These are phyloP conservation scores for Boletus patriciae DNA, from an alignment of 768 basidiomycete species.

Conservation along the genomic window DNA sequence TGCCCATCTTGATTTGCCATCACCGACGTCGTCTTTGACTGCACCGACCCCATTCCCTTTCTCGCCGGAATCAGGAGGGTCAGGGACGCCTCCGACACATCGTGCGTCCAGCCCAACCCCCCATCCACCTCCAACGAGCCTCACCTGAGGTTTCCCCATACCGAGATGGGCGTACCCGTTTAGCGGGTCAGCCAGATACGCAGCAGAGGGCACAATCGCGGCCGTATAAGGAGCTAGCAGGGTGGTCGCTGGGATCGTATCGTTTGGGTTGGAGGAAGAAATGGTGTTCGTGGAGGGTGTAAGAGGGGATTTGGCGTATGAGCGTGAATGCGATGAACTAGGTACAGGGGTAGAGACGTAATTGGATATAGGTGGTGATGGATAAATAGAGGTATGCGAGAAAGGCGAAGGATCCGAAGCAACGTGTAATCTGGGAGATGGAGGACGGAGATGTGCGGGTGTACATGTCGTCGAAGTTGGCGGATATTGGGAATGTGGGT, in stretches of 20 bases:
- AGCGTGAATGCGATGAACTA: conserved; percentile 20
- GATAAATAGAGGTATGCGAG: conserved; percentile 20
- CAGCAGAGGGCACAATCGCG: conserved; percentile 60
- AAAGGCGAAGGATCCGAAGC: conserved; percentile 23
- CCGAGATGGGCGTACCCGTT: conserved; percentile 86
- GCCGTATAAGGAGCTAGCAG: conserved; percentile 66
- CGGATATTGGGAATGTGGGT: conserved; percentile 6
- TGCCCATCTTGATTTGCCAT: conserved; percentile 50
- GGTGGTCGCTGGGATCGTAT: conserved; percentile 50
- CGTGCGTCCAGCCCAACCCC: conserved; percentile 79
- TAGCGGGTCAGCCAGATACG: conserved; percentile 75
- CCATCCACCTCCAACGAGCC: conserved; percentile 73
- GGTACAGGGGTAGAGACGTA: conserved; percentile 20
- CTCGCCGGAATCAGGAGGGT: conserved; percentile 22
- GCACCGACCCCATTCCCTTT: not conserved
- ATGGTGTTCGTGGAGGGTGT: conserved; percentile 39
- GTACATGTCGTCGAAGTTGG: conserved; percentile 17
- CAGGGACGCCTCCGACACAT: conserved; percentile 52
- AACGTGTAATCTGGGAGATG: conserved; percentile 29
- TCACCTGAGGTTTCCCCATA: conserved; percentile 81
- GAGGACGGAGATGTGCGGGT: conserved; percentile 29
- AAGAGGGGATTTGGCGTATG: conserved; percentile 29
- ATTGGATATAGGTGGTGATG: conserved; percentile 30
- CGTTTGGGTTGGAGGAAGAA: conserved; percentile 48
- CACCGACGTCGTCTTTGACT: conserved; percentile 39